Conservation (phyloP, 2,329 filamentous ascomycete genomes). For the Trichoderma pleuroti region DNA sequence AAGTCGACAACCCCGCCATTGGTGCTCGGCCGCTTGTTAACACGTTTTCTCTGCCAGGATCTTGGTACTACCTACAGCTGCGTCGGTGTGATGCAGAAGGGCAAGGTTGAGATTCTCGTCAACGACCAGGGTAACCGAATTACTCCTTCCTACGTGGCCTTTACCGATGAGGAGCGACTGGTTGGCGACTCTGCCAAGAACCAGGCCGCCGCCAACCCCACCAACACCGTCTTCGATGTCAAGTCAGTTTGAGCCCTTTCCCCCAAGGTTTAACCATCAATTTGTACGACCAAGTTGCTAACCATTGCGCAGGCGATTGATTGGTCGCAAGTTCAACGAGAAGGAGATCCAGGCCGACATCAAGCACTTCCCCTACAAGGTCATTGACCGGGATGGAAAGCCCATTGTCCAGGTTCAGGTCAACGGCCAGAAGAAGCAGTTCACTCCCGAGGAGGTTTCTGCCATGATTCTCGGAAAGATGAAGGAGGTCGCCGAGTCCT, state of each 20-base stretch:
- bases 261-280: slow-evolving; percentile 14
- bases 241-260: slow-evolving; percentile 63
- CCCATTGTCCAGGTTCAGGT: slow-evolving; percentile 76
- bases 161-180: slow-evolving; percentile 93
- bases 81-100: slow-evolving; percentile 93
- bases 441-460: slow-evolving; percentile 77
- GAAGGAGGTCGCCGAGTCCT: slow-evolving; percentile 77
- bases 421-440: slow-evolving; percentile 61
- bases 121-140: slow-evolving; percentile 98
- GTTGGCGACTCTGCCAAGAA: slow-evolving; percentile 98
- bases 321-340: slow-evolving; percentile 78
- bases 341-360: slow-evolving; percentile 88
- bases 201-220: slow-evolving; percentile 79
- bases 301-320: slow-evolving; percentile 61
- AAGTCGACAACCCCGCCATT: slow-evolving; percentile 34
- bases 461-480: slow-evolving; percentile 82
- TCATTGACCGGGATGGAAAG: slow-evolving; percentile 85
- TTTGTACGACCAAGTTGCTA: background rate
- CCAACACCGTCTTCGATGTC: slow-evolving; percentile 73
- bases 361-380: slow-evolving; percentile 98
- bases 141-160: slow-evolving; percentile 91
- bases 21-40: background rate
- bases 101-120: slow-evolving; percentile 91
- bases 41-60: slow-evolving; percentile 46
- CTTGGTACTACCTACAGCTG: slow-evolving; percentile 86